Conservation (phyloP, 2,329 filamentous ascomycete species). For the Waltergamsia citrina region DNA sequence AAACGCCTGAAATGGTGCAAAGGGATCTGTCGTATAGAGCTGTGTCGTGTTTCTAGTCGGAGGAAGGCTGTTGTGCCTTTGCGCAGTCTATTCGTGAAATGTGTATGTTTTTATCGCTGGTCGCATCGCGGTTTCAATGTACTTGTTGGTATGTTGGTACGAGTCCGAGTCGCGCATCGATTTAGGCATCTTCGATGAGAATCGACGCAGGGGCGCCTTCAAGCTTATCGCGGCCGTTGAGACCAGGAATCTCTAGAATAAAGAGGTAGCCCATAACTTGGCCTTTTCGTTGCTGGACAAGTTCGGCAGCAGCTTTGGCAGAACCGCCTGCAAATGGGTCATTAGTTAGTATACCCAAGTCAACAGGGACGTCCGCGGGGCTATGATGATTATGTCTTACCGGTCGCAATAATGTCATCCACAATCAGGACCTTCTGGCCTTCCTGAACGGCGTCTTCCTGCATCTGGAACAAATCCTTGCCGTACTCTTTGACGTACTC, state of each 20-base stretch:
- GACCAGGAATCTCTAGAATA: conserved; percentile 88
- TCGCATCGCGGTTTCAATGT: no score
- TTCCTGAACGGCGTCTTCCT: conserved; percentile 71
- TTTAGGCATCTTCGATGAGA: conserved; percentile 53
- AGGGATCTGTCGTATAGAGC: no score
- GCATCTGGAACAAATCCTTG: conserved; percentile 92
- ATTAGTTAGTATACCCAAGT: background rate
- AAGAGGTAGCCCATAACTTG: conserved; percentile 85
- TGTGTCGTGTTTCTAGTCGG: no score
- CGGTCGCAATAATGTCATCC: conserved; percentile 97
- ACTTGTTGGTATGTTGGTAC: no score
- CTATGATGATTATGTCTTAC: conserved; percentile 48
- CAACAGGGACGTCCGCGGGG: no score
- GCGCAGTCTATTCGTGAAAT: no score
- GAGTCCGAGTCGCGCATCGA: conserved; percentile 1
- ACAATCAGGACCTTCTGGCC: conserved; percentile 89
- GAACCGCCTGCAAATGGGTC: conserved; percentile 61
- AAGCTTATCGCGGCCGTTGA: conserved; percentile 87
- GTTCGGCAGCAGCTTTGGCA: conserved; percentile 75
- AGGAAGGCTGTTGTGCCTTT: no score
- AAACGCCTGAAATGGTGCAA: conserved; percentile 3
- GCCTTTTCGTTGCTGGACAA: conserved; percentile 80
- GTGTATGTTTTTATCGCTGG: no score
- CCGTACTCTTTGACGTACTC: conserved; percentile 95
- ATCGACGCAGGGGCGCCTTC: conserved; percentile 69